These are phyloP conservation scores for Arabidopsis lyrata DNA, from an alignment of 441 rosid genomes.

Conservation along the genomic window DNA sequence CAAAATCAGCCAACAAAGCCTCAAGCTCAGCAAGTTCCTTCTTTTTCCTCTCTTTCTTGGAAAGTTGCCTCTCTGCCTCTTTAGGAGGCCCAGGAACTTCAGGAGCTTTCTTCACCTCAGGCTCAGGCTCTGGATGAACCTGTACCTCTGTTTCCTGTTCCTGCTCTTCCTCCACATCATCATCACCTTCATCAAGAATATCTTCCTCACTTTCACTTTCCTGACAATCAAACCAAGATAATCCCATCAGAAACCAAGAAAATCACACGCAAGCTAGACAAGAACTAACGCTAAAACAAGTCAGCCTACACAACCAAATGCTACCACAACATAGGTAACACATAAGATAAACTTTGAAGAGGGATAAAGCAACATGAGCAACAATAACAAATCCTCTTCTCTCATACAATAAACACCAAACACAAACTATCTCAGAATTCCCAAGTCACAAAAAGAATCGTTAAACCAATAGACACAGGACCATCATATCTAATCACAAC, in stretches of 20 bases:
- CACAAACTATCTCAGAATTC: not conserved
- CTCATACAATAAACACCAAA: not conserved
- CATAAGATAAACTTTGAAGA: not conserved
- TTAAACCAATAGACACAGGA: not conserved
- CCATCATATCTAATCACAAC: not conserved
- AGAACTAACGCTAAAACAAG: not conserved
- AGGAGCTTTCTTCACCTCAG: conserved; percentile 51
- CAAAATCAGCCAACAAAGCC: conserved; percentile 76
- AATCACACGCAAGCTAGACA: not conserved
- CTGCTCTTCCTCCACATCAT: conserved; percentile 79
- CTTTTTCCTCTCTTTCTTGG: conserved; percentile 79
- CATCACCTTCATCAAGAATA: conserved; percentile 79
- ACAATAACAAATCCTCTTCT: not conserved
- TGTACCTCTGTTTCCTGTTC: conserved; percentile 60
- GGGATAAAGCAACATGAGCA: not conserved
- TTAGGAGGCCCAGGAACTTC: conserved; percentile 58
- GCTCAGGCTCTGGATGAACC: conserved; percentile 52
- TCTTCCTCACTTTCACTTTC: conserved; percentile 90
- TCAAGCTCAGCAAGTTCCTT: conserved; percentile 85
- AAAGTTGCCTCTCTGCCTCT: conserved; percentile 80
- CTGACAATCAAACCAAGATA: conserved; percentile 48
- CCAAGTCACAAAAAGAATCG: conserved; percentile 1
- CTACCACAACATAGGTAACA: not conserved
- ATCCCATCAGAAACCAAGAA: conserved; percentile 11
- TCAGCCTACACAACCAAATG: not conserved